A percentile compares a stretch with the other conserved stretches of the same genome.
Evolutionary conservation across 306 rosid species (phyloP).

Genomic region (Pachyrhizus erosus): DNA sequence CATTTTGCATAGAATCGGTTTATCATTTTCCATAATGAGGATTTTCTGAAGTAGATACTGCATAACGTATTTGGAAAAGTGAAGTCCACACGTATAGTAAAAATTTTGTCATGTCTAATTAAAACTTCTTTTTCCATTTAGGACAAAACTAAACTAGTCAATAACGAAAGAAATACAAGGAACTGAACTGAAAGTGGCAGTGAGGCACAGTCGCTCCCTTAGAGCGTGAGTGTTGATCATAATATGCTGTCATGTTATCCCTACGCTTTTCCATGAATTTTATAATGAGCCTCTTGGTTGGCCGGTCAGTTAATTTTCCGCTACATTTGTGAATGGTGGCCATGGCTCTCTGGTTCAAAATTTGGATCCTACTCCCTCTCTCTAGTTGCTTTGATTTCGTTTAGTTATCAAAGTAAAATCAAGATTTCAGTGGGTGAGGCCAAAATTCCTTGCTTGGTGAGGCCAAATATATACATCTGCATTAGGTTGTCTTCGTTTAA

Average conservation of each 20-base stretch:
- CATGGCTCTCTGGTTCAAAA: neutral
- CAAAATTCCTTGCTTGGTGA: neutral
- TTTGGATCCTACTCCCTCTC: slow-evolving; percentile 4
- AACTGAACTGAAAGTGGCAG: neutral
- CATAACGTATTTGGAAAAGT: neutral
- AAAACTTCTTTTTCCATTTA: neutral
- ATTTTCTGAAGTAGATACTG: neutral
- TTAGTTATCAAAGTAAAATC: neutral
- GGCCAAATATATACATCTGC: neutral
- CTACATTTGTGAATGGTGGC: neutral
- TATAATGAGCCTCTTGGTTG: slow-evolving; percentile 41
- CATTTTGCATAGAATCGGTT: neutral
- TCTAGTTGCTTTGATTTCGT: neutral
- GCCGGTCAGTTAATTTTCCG: slow-evolving; percentile 22
- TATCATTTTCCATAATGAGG: neutral
- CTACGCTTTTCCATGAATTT: slow-evolving; percentile 40
- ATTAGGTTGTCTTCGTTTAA: neutral
- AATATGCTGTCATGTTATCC: slow-evolving; percentile 30
- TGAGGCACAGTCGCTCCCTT: slow-evolving; percentile 19
- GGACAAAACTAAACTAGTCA: neutral
- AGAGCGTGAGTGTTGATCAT: slow-evolving; percentile 40
- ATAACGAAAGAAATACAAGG: neutral
- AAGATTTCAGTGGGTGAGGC: neutral
- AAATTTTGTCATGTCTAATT: neutral
- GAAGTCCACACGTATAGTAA: neutral